Percentiles rank a stretch among this genome's conserved stretches.
Evolutionary conservation across 768 basidiomycete species (phyloP).

Genomic region (Agaricus subrufescens): DNA sequence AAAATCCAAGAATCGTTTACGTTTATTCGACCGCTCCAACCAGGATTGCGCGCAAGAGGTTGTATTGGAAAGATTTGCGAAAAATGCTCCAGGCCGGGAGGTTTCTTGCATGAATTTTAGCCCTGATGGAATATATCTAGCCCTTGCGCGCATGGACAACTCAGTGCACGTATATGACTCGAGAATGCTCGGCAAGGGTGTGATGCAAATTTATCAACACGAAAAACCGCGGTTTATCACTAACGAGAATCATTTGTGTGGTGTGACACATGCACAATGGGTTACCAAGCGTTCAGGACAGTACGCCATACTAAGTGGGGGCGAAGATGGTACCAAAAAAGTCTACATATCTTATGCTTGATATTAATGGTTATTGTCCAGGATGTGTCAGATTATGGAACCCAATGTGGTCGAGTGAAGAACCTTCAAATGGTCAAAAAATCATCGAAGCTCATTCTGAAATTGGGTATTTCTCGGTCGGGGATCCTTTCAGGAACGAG

Average conservation of each 20-base stretch:
- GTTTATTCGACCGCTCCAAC: constrained; percentile 44
- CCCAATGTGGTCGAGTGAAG: constrained; percentile 33
- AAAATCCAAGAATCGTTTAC: constrained; percentile 30
- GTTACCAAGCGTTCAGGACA: constrained; percentile 4
- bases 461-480: constrained; percentile 54
- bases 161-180: constrained; percentile 57
- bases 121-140: constrained; percentile 56
- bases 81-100: constrained; percentile 21
- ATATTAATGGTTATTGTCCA: constrained; percentile 18
- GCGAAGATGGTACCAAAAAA: constrained; percentile 7
- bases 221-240: constrained; percentile 4
- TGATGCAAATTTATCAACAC: constrained; percentile 49
- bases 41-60: constrained; percentile 22
- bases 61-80: constrained; percentile 30
- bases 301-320: constrained; percentile 2
- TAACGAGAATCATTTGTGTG: neutral
- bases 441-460: constrained; percentile 54
- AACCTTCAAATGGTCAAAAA: constrained; percentile 38
- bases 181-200: constrained; percentile 39
- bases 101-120: constrained; percentile 51
- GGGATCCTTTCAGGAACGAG: constrained; percentile 48
- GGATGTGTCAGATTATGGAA: constrained; percentile 75
- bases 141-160: constrained; percentile 58
- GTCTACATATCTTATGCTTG: constrained; percentile 5
- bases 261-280: constrained; percentile 3